These are phyloP conservation scores for Chlamydomonas sp. DNA, from an alignment of 139 green algal genomes.

Conservation along the genomic window DNA sequence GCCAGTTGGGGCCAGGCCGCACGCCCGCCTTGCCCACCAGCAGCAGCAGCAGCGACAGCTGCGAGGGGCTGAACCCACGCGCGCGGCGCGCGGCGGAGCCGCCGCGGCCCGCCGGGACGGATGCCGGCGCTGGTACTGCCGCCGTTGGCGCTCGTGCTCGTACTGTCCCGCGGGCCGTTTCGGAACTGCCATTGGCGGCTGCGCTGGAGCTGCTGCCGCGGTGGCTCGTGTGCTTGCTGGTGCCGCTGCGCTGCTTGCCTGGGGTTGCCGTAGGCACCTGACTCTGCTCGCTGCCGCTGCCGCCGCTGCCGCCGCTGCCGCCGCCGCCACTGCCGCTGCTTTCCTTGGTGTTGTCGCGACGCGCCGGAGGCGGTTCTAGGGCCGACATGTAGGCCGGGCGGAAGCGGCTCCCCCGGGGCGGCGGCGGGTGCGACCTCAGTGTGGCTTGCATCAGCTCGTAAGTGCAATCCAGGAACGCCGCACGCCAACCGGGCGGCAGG, in stretches of 20 bases:
- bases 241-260: neutral
- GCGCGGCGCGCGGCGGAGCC: neutral
- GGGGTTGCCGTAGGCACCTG: too few species aligned
- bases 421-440: neutral
- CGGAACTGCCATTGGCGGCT: neutral
- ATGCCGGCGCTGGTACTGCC: neutral
- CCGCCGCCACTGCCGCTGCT: neutral
- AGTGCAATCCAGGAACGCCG: neutral
- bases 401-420: too few species aligned
- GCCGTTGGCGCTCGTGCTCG: too few species aligned
- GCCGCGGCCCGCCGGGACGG: neutral
- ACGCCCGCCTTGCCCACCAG: neutral
- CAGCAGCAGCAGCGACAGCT: conserved; percentile 30
- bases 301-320: neutral
- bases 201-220: neutral
- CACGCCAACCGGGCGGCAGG: neutral
- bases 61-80: neutral
- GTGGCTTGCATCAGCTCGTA: neutral
- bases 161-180: neutral
- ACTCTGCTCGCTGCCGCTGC: too few species aligned
- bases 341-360: neutral
- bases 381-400: too few species aligned
- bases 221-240: neutral
- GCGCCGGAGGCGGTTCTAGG: too few species aligned
- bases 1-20: neutral